phyloP scores from a whole-genome alignment of 208 protist genomes.

The Leishmania martiniquensis region DNA sequence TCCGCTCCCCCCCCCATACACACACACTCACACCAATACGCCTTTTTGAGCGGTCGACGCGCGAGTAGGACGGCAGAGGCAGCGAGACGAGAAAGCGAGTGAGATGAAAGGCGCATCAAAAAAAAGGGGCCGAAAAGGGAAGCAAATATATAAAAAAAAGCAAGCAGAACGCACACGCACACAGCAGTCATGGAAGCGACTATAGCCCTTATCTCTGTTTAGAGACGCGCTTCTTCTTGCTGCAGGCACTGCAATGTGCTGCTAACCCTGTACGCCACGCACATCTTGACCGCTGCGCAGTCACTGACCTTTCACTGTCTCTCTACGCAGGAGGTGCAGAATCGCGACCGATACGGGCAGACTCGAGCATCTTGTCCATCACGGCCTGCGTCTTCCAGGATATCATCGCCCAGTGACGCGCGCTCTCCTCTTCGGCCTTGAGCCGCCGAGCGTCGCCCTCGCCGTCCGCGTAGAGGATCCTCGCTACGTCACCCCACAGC shows the following conservation, averaged over 20 bases:
- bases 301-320: neutral
- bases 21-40: no score
- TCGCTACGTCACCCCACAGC: conserved; percentile 49
- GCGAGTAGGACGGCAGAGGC: neutral
- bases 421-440: conserved; percentile 34
- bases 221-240: neutral
- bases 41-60: neutral
- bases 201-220: neutral
- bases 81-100: neutral
- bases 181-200: no score
- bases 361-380: conserved; percentile 67
- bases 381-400: conserved; percentile 67
- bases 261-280: neutral
- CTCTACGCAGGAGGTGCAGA: neutral
- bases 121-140: neutral
- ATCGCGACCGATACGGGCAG: conserved; percentile 21
- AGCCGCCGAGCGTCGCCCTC: conserved; percentile 23
- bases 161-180: no score
- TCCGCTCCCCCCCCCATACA: no score
- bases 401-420: conserved; percentile 42
- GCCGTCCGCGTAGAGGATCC: conserved; percentile 27
- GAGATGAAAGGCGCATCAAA: neutral
- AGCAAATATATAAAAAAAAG: neutral
- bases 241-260: no score
- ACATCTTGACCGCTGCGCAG: neutral